A percentile compares a stretch with the other conserved stretches of the same genome.
These are phyloP conservation scores for Geotrichum siamense DNA, from an alignment of 1,139 yeast genomes.

Conservation along the genomic window DNA sequence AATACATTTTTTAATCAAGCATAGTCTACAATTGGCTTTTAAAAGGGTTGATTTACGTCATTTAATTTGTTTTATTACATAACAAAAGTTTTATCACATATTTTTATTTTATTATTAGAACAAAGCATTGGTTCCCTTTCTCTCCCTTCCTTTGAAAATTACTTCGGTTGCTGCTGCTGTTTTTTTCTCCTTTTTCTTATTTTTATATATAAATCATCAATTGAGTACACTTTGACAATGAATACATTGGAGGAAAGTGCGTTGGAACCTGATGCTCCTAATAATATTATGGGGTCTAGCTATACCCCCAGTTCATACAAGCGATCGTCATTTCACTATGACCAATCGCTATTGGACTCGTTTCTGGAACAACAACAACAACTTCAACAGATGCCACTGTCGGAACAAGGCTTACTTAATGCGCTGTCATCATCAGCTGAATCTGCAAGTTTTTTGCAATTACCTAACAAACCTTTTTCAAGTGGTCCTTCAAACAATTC, in stretches of 20 bases:
- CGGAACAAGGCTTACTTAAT: neutral
- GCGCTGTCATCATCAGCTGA: neutral
- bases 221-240: slow-evolving; percentile 4
- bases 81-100: too few species aligned
- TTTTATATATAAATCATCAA: neutral
- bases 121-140: neutral
- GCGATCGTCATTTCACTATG: slow-evolving; percentile 9
- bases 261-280: slow-evolving; percentile 9
- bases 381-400: neutral
- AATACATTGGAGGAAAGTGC: slow-evolving; percentile 16
- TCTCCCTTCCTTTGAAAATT: neutral
- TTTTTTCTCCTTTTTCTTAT: too few species aligned
- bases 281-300: slow-evolving; percentile 5
- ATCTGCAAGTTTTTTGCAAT: neutral
- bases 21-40: too few species aligned
- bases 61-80: too few species aligned
- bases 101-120: too few species aligned
- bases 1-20: too few species aligned
- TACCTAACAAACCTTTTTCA: slow-evolving; percentile 3
- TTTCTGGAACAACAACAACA: slow-evolving; percentile 10
- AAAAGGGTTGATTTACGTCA: too few species aligned
- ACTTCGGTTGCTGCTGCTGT: neutral
- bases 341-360: slow-evolving; percentile 12
- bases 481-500: neutral
- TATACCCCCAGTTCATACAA: slow-evolving; percentile 5